These are phyloP conservation scores for Penicillium nucicola DNA, from an alignment of 495 filamentous ascomycete species.

Conservation along the genomic window DNA sequence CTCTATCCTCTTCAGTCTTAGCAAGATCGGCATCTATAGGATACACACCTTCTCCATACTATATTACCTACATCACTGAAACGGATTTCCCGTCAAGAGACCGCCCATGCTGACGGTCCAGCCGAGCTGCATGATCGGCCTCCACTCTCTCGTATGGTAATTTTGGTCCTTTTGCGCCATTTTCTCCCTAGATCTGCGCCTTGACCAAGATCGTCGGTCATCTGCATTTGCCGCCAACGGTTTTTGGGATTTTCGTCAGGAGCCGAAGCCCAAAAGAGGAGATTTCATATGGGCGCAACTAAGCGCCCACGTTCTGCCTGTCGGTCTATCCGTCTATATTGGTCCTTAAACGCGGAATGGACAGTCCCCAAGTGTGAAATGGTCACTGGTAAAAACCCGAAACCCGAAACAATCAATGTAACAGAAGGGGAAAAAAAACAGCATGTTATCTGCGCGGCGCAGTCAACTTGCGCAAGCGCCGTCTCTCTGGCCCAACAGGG, in stretches of 20 bases:
- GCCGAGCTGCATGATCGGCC: neutral
- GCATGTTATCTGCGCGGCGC: slow-evolving; percentile 5
- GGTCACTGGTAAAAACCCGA: neutral
- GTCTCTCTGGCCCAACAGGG: neutral
- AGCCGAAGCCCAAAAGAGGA: neutral
- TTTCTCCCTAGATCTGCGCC: slow-evolving; percentile 11
- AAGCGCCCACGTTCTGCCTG: too few relatives aligned
- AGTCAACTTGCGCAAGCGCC: slow-evolving; percentile 12
- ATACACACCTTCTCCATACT: too few relatives aligned
- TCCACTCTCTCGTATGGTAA: slow-evolving; percentile 1
- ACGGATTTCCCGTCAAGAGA: neutral
- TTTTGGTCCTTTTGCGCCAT: neutral
- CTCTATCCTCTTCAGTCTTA: neutral
- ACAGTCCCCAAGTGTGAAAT: too few relatives aligned
- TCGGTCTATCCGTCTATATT: too few relatives aligned
- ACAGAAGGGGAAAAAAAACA: neutral
- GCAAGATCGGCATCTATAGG: too few relatives aligned
- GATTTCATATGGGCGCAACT: too few relatives aligned
- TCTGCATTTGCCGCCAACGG: slow-evolving; percentile 18
- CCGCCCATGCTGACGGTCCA: neutral
- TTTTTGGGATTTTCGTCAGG: slow-evolving; percentile 10
- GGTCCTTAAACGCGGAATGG: too few relatives aligned
- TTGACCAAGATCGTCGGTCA: slow-evolving; percentile 20
- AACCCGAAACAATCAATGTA: neutral
- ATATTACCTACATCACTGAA: neutral